A percentile compares a stretch with the other conserved stretches of the same genome.
Conservation (phyloP, 352 stramenopile genomes). For the Globisporangium camurandrum region DNA sequence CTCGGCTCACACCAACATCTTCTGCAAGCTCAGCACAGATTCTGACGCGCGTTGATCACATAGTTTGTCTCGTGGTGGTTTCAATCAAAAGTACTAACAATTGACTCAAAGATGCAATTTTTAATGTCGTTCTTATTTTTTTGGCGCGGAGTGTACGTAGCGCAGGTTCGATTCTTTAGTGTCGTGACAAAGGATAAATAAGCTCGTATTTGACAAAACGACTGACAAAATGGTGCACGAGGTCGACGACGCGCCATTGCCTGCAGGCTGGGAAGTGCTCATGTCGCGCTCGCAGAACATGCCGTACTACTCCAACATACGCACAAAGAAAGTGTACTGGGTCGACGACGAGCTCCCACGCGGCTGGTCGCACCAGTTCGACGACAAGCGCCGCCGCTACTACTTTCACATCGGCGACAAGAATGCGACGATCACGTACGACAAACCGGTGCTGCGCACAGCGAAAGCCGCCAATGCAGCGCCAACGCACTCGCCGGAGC, state of each 20-base stretch:
- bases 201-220: background rate
- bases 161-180: no score
- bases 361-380: conserved; percentile 78
- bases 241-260: conserved; percentile 55
- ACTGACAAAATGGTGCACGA: conserved; percentile 25
- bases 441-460: conserved; percentile 48
- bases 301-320: conserved; percentile 80
- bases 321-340: conserved; percentile 79
- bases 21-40: no score
- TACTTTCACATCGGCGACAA: conserved; percentile 82
- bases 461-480: background rate
- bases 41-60: no score
- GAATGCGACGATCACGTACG: conserved; percentile 54
- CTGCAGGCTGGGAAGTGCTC: conserved; percentile 61
- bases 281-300: conserved; percentile 81
- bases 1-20: background rate
- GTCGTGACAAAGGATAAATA: no score
- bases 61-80: no score
- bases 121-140: background rate
- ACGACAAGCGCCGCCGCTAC: conserved; percentile 41
- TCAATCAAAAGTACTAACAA: no score
- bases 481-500: conserved; percentile 20
- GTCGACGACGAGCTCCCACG: conserved; percentile 71
- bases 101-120: no score
- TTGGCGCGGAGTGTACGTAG: no score